phyloP scores from a whole-genome alignment of 495 filamentous ascomycete genomes.

The Penicillium malachiteum region DNA sequence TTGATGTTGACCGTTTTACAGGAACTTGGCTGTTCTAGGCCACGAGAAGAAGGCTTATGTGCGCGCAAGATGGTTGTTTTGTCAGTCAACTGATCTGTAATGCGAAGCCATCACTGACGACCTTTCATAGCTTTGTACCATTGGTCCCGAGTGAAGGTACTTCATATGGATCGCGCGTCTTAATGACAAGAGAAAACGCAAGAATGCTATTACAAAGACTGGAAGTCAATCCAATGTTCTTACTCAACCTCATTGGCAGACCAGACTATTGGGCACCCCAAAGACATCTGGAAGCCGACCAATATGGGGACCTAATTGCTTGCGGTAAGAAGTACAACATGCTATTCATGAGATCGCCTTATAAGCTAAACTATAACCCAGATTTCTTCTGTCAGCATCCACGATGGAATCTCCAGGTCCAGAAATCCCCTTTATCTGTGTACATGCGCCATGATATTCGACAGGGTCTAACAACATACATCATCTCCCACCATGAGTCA shows the following conservation, averaged over 20 bases:
- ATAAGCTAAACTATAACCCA: neutral
- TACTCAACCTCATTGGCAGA: neutral
- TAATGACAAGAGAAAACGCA: slow-evolving; percentile 8
- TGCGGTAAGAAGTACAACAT: slow-evolving; percentile 2
- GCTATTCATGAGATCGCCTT: neutral
- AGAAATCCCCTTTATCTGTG: slow-evolving; percentile 11
- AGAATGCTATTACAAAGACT: slow-evolving; percentile 1
- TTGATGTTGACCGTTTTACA: too few relatives aligned
- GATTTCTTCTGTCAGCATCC: slow-evolving; percentile 17
- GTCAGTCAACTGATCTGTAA: neutral
- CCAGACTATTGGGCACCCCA: slow-evolving; percentile 9
- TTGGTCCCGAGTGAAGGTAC: slow-evolving; percentile 8
- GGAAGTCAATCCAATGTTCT: slow-evolving; percentile 8
- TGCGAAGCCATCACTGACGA: neutral
- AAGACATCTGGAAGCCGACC: slow-evolving; percentile 6
- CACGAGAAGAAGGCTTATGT: neutral
- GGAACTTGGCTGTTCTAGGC: too few relatives aligned
- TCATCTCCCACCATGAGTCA: slow-evolving; percentile 10
- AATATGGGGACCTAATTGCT: slow-evolving; percentile 4
- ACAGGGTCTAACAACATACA: slow-evolving; percentile 10
- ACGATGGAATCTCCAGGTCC: slow-evolving; percentile 13
- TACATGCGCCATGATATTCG: slow-evolving; percentile 12
- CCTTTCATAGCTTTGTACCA: slow-evolving; percentile 6
- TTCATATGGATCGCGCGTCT: slow-evolving; percentile 7
- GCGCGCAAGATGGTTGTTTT: slow-evolving; percentile 8